These are phyloP conservation scores for Acer campestre DNA, from an alignment of 345 rosid species.

Conservation along the genomic window DNA sequence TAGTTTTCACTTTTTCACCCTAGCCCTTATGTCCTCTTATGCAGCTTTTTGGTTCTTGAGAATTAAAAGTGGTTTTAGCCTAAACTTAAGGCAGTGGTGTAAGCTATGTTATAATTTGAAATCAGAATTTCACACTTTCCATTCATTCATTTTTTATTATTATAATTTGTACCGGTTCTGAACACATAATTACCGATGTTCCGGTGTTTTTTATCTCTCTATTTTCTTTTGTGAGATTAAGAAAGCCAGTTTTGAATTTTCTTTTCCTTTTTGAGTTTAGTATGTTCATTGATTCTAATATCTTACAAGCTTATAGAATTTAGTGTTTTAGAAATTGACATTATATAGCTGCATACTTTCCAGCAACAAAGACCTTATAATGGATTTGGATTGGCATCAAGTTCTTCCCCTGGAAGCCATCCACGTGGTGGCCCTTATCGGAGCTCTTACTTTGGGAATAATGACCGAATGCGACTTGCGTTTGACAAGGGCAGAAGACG, in stretches of 20 bases:
- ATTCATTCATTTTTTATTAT: too few species aligned
- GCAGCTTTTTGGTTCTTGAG: not conserved
- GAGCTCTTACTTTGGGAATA: slow-evolving; percentile 37
- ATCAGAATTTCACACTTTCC: not conserved
- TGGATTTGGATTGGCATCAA: slow-evolving; percentile 50
- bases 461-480: slow-evolving; percentile 37
- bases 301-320: slow-evolving; percentile 4
- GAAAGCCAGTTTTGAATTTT: not conserved
- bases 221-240: not conserved
- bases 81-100: too few species aligned
- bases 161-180: not conserved
- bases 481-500: slow-evolving; percentile 58
- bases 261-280: not conserved
- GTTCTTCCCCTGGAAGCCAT: slow-evolving; percentile 50
- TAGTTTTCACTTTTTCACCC: not conserved
- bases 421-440: slow-evolving; percentile 47
- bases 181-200: not conserved
- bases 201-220: not conserved
- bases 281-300: not conserved
- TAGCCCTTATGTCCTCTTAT: not conserved
- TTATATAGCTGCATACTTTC: slow-evolving; percentile 18
- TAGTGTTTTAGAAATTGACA: not conserved
- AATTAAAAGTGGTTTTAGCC: not conserved
- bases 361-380: slow-evolving; percentile 42
- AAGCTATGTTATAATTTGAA: not conserved